Base-by-base conservation (phyloP, 2,329 filamentous ascomycete genomes). In the Neoarthrinium moseri region DNA sequence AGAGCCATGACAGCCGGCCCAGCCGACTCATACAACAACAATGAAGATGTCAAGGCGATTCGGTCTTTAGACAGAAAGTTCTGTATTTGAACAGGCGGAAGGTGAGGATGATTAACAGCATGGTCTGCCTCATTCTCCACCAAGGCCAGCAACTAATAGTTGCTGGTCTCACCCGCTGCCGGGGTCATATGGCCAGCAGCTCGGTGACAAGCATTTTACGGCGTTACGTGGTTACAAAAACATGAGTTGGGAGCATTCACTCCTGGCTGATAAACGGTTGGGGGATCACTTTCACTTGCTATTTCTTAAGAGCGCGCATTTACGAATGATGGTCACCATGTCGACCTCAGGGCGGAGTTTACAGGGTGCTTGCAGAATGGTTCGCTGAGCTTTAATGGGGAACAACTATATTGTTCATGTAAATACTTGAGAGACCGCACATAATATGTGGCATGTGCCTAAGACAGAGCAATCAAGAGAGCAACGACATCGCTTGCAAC, bases 1-100 rank as follows among this genome's bases (percentile, higher is more conserved):
- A 69, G 73, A 53, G 52, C 59, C 51, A 64, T 55, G 51, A 63
- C 63, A 53, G 61, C 48, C 12, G 54, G 48, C 10, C 53, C 57
- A 52, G 61, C 56, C 43, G 63, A 13, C 6, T 33, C 38, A 45
- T 12, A 47, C 48, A 18, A 56, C 32, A 33, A 55, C 22, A 71
- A 75, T 15, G 84, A 88, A 61, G 86, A 89, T 53, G 77, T 76
- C 50, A 73, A 83, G 53, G 84, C 83, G 2, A 63, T 89, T 36
- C 75, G 81, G 51, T 82, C 87, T 59, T 68, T 89, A 40, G 81
- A 89, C 63, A 71, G 75, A 52, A 79, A 78, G 55, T 80, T 80
- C 55, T 70, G 63, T 53, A 59, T 65, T 26, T 70, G 59, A 47
- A 30, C 45, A n/a, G n/a, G n/a, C n/a, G n/a, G n/a, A n/a, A n/a